These are phyloP conservation scores for Pleurotus eryngii DNA, from an alignment of 768 basidiomycete genomes.

Conservation along the genomic window DNA sequence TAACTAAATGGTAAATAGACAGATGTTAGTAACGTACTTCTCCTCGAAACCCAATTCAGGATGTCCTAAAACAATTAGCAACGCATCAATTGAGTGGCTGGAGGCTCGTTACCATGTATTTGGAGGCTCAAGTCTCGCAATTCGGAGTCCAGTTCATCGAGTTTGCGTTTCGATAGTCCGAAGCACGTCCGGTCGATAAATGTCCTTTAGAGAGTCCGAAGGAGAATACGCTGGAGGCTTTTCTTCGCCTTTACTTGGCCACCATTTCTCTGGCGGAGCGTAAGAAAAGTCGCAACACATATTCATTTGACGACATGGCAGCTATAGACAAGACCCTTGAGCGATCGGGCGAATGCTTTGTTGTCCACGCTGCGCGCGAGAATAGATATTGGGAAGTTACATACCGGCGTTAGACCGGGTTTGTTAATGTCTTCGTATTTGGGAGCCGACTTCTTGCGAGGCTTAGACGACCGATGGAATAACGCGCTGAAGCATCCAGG, in stretches of 20 bases:
- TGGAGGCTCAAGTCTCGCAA: constrained; percentile 65
- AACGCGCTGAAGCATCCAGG: constrained; percentile 35
- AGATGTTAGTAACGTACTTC: constrained; percentile 36
- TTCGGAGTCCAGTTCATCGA: constrained; percentile 49
- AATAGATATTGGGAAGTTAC: neutral
- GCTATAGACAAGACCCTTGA: neutral
- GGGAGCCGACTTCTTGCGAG: constrained; percentile 10
- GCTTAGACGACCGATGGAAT: constrained; percentile 18
- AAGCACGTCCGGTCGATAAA: constrained; percentile 35
- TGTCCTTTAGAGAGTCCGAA: constrained; percentile 10
- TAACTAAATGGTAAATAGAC: constrained; percentile 7
- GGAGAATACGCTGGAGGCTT: constrained; percentile 40
- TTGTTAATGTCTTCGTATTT: constrained; percentile 11
- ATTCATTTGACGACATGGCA: constrained; percentile 28
- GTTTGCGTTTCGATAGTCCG: constrained; percentile 46
- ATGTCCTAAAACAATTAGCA: constrained; percentile 38
- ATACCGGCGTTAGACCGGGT: constrained; percentile 9
- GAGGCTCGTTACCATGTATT: constrained; percentile 55
- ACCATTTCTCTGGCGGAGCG: constrained; percentile 24
- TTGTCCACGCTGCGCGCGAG: neutral
- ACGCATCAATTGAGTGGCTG: neutral
- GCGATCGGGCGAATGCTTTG: neutral
- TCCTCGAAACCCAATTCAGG: constrained; percentile 70
- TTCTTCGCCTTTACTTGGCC: constrained; percentile 21
- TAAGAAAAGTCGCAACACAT: constrained; percentile 44